Base-by-base conservation (phyloP, 805 yeast species). In the Jamesozyma lodderae region DNA sequence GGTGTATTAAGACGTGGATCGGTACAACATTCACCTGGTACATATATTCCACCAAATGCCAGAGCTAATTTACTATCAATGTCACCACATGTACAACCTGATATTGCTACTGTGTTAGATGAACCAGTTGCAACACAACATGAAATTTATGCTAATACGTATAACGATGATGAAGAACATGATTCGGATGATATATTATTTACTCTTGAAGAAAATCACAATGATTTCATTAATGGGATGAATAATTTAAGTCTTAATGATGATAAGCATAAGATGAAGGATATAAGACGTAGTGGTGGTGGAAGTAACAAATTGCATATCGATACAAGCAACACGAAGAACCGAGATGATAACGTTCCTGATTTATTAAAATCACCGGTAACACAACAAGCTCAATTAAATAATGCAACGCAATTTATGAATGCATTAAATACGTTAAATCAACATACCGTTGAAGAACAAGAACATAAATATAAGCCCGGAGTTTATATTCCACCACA, bases 1-100 rank as follows among this genome's bases (percentile, higher is more conserved):
- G 46, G 48, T n/a, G 18, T 38, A 2, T 31, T 35, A 17, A 45
- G 36, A 29, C 38, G 41, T 17, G 35, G 31, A n/a, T 37, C 41
- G 11, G 36, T 40, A 10, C 41, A 37, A 27, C 42, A 43, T 24
- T 53, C 70, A 5, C 60, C 67, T 27, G 82, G 82, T 3, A 79
- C 75, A 52, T 80, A 81, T 48, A 64, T 81, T 28, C 88, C 88
- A 16, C 87, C 87, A n/a, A 78, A 73, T 49, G 63, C 79, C 46
- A 68, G 87, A 53, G 42, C 24, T 29, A 35, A 40, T 24, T 32
- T n/a, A 16, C 15, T 10, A 8, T 26, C 29, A 10, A 16, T n/a
- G 29, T 41, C 47, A 20, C 44, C 51, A 20, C 36, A 44, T 16
- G 45, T 45, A 30, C n/a, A n/a, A n/a, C 56, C 56, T 14, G 49